Conservation (phyloP, 805 yeast genomes). For the Barnettozyma sp. region DNA sequence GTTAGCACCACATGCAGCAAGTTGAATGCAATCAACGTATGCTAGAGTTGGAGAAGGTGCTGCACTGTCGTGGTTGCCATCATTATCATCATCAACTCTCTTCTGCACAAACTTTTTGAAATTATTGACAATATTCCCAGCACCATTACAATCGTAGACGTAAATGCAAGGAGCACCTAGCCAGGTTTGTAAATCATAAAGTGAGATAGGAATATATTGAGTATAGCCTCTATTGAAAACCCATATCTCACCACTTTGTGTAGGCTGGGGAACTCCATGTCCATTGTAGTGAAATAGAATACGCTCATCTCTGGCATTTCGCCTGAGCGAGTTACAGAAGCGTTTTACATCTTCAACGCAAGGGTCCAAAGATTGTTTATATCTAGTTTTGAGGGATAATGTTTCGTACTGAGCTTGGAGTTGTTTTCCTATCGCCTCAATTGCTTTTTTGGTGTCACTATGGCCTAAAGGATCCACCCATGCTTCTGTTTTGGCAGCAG, state of each 20-base stretch:
- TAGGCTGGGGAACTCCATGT: conserved; percentile 97
- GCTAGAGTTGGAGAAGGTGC: conserved; percentile 39
- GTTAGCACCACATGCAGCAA: conserved; percentile 86
- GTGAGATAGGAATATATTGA: conserved; percentile 91
- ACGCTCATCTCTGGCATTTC: conserved; percentile 90
- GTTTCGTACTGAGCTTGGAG: conserved; percentile 87
- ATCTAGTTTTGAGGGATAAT: conserved; percentile 76
- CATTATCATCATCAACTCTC: conserved; percentile 79
- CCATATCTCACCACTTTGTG: conserved; percentile 96
- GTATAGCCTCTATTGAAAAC: conserved; percentile 96
- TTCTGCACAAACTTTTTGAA: conserved; percentile 87
- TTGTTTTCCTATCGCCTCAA: conserved; percentile 84
- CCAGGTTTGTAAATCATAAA: conserved; percentile 96
- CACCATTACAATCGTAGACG: conserved; percentile 90
- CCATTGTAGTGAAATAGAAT: conserved; percentile 94
- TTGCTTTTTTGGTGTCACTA: conserved; percentile 82
- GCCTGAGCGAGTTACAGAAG: conserved; percentile 78
- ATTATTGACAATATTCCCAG: conserved; percentile 87
- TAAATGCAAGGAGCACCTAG: conserved; percentile 95
- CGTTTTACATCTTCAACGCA: conserved; percentile 93
- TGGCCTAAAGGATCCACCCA: conserved; percentile 86
- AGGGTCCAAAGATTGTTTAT: conserved; percentile 89
- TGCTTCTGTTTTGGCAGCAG: conserved; percentile 86
- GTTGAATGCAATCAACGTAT: conserved; percentile 81
- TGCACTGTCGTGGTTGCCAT: conserved; percentile 37